These are phyloP conservation scores for Pseudoneurospora amorphoporcata DNA, from an alignment of 495 filamentous ascomycete genomes.

Conservation along the genomic window DNA sequence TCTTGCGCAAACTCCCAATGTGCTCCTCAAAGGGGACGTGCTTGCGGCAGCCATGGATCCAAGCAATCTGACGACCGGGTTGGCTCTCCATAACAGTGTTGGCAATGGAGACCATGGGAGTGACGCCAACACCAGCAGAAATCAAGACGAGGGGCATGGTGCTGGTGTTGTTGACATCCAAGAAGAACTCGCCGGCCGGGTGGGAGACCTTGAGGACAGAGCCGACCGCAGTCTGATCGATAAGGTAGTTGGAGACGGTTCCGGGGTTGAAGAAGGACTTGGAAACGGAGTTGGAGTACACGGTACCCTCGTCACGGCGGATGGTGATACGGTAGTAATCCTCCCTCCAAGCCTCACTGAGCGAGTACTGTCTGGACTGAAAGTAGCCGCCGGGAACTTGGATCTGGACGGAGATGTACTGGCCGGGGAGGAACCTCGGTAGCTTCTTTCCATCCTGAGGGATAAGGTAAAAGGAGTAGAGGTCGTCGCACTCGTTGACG, in stretches of 20 bases:
- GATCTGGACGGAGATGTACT: constrained; percentile 56
- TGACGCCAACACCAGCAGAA: constrained; percentile 60
- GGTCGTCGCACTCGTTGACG: constrained; percentile 50
- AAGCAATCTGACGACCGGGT: constrained; percentile 42
- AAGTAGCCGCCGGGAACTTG: constrained; percentile 44
- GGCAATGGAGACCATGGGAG: constrained; percentile 57
- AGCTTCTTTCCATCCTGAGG: constrained; percentile 52
- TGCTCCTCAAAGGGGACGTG: constrained; percentile 43
- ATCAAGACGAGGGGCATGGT: constrained; percentile 51
- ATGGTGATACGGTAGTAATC: constrained; percentile 62
- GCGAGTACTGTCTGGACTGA: constrained; percentile 65
- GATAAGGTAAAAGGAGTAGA: constrained; percentile 61
- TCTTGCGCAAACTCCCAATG: constrained; percentile 30
- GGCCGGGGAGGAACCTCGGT: constrained; percentile 54
- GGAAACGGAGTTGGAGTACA: constrained; percentile 31
- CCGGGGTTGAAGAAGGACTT: constrained; percentile 38
- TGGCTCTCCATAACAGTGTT: constrained; percentile 42
- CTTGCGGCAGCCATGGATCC: constrained; percentile 50
- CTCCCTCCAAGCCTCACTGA: constrained; percentile 48
- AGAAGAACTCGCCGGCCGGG: constrained; percentile 61
- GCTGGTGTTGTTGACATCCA: constrained; percentile 33
- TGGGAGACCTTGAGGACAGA: constrained; percentile 53
- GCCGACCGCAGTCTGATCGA: constrained; percentile 48
- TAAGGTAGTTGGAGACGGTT: constrained; percentile 61
- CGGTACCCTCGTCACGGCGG: constrained; percentile 51